phyloP scores from a whole-genome alignment of 2,329 filamentous ascomycete species.

The Botrytis deweyae region DNA sequence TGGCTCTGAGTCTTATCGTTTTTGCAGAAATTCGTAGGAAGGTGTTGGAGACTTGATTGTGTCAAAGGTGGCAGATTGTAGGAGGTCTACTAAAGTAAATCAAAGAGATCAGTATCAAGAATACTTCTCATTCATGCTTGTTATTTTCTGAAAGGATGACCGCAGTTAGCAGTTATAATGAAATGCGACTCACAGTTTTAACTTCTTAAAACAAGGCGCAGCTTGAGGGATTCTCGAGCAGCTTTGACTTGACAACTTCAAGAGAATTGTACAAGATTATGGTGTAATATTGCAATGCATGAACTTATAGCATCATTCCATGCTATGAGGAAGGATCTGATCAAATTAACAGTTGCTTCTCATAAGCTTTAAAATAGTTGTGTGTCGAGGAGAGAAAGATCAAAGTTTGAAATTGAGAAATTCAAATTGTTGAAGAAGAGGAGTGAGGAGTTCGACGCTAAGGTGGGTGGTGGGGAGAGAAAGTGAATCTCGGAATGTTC shows the following conservation, averaged over 20 bases:
- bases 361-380: background rate
- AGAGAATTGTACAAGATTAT: background rate
- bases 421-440: background rate
- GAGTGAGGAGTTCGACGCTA: background rate
- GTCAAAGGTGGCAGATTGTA: background rate
- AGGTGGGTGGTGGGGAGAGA: background rate
- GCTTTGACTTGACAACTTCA: background rate
- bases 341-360: background rate
- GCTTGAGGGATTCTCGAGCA: background rate
- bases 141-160: background rate
- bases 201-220: background rate
- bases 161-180: too few species aligned
- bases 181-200: background rate
- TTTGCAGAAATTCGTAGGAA: background rate
- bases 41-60: background rate
- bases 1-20: background rate
- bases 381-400: background rate
- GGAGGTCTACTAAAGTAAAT: background rate
- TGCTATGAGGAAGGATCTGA: background rate
- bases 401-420: background rate
- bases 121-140: background rate
- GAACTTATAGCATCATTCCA: background rate
- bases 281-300: background rate
- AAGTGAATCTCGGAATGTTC: constrained; percentile 1
- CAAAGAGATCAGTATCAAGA: background rate